phyloP scores from a whole-genome alignment of 1,139 yeast genomes.

The Candida neerlandica region DNA sequence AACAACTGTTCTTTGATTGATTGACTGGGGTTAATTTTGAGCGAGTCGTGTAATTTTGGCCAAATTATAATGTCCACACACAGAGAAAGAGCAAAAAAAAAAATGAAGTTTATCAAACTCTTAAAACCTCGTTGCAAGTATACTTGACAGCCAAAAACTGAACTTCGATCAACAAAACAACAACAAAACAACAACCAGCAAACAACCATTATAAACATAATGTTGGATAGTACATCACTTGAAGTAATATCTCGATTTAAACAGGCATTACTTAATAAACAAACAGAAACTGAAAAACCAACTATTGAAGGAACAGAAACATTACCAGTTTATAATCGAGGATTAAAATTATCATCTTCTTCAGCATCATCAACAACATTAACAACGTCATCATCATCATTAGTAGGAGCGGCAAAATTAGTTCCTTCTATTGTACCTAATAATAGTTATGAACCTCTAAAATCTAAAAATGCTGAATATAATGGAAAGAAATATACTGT shows the following conservation, averaged over 20 bases:
- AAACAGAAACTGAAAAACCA: slow-evolving; percentile 8
- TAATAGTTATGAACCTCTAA: slow-evolving; percentile 24
- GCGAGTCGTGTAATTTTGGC: background rate
- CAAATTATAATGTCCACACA: background rate
- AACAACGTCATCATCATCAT: slow-evolving; percentile 5
- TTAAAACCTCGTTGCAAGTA: background rate
- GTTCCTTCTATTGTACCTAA: no score
- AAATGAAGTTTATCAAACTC: background rate
- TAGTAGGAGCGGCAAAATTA: slow-evolving; percentile 10
- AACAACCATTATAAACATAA: slow-evolving; percentile 12
- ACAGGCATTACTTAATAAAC: slow-evolving; percentile 34
- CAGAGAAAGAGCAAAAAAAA: background rate
- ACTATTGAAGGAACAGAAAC: slow-evolving; percentile 10
- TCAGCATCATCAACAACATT: slow-evolving; percentile 17
- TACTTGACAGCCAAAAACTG: background rate
- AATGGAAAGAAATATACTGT: slow-evolving; percentile 45
- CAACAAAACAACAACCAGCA: background rate
- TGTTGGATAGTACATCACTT: slow-evolving; percentile 44
- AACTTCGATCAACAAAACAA: background rate
- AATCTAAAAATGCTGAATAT: slow-evolving; percentile 43
- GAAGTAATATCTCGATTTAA: slow-evolving; percentile 45
- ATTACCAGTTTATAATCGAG: slow-evolving; percentile 36
- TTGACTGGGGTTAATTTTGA: no score
- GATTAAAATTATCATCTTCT: slow-evolving; percentile 28
- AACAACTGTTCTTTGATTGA: no score